These are phyloP conservation scores for Puccinia polysora DNA, from an alignment of 1,284 basidiomycete genomes.

Conservation along the genomic window DNA sequence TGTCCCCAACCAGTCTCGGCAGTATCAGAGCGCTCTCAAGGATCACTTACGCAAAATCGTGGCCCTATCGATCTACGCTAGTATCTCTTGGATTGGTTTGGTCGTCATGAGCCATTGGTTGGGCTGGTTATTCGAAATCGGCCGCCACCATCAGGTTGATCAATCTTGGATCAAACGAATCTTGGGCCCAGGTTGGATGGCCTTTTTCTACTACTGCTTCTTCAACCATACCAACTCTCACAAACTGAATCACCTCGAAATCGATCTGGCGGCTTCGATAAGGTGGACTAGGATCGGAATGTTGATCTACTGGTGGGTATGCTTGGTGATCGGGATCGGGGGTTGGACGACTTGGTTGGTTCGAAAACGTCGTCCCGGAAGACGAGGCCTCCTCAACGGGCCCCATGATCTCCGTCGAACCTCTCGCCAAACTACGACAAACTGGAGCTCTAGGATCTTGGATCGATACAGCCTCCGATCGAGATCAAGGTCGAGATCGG, in stretches of 20 bases:
- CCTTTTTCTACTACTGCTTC: constrained; percentile 13
- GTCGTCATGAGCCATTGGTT: constrained; percentile 26
- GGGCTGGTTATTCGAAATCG: constrained; percentile 40
- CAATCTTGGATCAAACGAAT: background rate
- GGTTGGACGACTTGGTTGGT: constrained; percentile 41
- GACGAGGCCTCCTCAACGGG: background rate
- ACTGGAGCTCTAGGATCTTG: no score
- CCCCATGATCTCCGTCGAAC: background rate
- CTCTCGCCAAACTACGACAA: no score
- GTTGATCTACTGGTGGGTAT: constrained; percentile 29
- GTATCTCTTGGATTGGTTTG: constrained; percentile 10
- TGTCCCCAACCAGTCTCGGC: background rate
- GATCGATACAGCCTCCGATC: no score
- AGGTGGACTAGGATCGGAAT: constrained; percentile 20
- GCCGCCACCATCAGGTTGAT: background rate
- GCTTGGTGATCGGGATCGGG: constrained; percentile 16
- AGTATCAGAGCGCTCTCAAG: constrained; percentile 23
- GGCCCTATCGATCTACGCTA: constrained; percentile 21
- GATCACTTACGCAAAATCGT: constrained; percentile 27
- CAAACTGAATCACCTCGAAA: no score
- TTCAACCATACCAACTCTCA: no score
- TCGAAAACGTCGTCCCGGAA: constrained; percentile 1
- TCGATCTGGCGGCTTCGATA: no score
- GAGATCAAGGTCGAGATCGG: no score
- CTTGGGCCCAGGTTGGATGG: constrained; percentile 14